phyloP scores from a whole-genome alignment of 2,329 filamentous ascomycete species.

The Diaporthe ilicicola region DNA sequence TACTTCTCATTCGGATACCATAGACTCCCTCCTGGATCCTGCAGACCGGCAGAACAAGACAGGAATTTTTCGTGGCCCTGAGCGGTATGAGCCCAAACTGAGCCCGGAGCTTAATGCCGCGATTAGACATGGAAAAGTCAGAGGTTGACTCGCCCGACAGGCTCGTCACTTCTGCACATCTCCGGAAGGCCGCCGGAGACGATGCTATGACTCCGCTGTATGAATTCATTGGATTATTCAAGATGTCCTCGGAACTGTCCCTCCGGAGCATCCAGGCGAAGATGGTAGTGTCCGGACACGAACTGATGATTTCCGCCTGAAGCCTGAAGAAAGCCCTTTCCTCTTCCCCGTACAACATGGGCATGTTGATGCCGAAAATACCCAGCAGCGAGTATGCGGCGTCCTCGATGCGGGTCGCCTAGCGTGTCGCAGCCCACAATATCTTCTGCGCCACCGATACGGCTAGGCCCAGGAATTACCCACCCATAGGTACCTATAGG shows the following conservation, averaged over 20 bases:
- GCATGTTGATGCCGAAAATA: constrained; percentile 28
- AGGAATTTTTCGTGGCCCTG: neutral
- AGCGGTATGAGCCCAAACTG: neutral
- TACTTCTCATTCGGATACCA: constrained; percentile 9
- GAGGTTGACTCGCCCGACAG: neutral
- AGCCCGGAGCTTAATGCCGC: constrained; percentile 23
- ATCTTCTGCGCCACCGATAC: constrained; percentile 30
- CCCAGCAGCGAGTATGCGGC: constrained; percentile 27
- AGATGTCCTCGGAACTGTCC: neutral
- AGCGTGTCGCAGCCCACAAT: constrained; percentile 28
- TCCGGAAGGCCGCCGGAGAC: neutral
- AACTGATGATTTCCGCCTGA: constrained; percentile 28
- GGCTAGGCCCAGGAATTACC: no score
- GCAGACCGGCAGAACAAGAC: constrained; percentile 22
- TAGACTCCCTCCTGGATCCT: neutral
- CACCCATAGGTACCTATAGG: no score
- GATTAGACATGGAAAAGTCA: constrained; percentile 27
- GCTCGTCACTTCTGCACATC: neutral
- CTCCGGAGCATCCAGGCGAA: constrained; percentile 6
- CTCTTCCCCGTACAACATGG: constrained; percentile 29
- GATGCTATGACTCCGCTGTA: constrained; percentile 25
- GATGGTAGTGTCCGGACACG: constrained; percentile 19
- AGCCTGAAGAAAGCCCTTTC: constrained; percentile 28
- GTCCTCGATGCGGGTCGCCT: constrained; percentile 28
- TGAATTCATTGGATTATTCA: neutral